phyloP scores from a whole-genome alignment of 768 basidiomycete genomes.

The Amanita polypyramis region DNA sequence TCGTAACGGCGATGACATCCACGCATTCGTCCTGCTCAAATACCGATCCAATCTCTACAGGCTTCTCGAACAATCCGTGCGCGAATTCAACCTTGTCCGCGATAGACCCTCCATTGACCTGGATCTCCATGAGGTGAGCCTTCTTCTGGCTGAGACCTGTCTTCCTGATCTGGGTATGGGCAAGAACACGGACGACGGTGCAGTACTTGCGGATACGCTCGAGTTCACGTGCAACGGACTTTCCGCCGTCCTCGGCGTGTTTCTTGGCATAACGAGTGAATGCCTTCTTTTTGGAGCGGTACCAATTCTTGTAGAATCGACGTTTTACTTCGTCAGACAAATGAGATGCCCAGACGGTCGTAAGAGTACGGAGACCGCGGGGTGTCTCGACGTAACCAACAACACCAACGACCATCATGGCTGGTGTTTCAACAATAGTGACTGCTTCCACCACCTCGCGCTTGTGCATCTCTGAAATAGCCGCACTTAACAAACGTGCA shows the following conservation, averaged over 20 bases:
- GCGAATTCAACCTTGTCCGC: slow-evolving; percentile 98
- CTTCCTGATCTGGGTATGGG: slow-evolving; percentile 98
- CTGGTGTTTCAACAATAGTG: slow-evolving; percentile 92
- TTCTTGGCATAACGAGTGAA: slow-evolving; percentile 99
- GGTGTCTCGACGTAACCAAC: slow-evolving; percentile 99
- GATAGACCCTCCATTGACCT: slow-evolving; percentile 93
- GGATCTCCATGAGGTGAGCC: slow-evolving; percentile 99
- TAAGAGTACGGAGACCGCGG: slow-evolving; percentile 95
- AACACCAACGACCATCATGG: slow-evolving; percentile 92
- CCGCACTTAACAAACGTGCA: not conserved
- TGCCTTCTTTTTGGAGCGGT: slow-evolving; percentile 99
- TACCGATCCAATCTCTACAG: slow-evolving; percentile 70
- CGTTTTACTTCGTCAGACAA: slow-evolving; percentile 97
- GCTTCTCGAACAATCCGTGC: slow-evolving; percentile 92
- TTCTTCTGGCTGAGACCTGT: slow-evolving; percentile 98
- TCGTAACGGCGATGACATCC: slow-evolving; percentile 96
- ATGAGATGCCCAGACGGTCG: slow-evolving; percentile 98
- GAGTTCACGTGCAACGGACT: slow-evolving; percentile 88
- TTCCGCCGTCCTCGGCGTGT: slow-evolving; percentile 90
- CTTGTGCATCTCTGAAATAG: slow-evolving; percentile 92
- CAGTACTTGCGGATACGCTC: slow-evolving; percentile 99
- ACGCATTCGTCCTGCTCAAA: slow-evolving; percentile 97
- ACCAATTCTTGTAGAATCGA: slow-evolving; percentile 99
- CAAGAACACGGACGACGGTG: slow-evolving; percentile 98
- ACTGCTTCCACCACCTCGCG: slow-evolving; percentile 98